Conservation (phyloP, 164 flowering plant species). For the Chimonanthus salicifolius region DNA sequence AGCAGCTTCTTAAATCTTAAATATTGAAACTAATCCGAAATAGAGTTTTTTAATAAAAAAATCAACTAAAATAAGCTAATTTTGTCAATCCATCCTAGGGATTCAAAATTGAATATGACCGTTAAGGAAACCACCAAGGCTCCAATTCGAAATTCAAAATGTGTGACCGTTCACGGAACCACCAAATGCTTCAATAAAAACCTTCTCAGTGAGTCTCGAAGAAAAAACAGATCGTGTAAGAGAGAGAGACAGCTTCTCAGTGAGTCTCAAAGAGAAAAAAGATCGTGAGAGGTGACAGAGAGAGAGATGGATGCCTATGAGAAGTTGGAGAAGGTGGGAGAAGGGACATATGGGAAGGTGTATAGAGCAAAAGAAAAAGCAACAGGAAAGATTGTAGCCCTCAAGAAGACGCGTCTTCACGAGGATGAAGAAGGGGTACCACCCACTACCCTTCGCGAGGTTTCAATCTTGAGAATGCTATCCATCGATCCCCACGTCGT, state of each 20-base stretch:
- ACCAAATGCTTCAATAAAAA: neutral
- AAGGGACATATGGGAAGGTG: slow-evolving; percentile 96
- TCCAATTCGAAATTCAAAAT: slow-evolving; percentile 7
- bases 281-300: neutral
- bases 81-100: too few relatives aligned
- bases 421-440: slow-evolving; percentile 96
- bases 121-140: neutral
- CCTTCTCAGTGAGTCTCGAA: neutral
- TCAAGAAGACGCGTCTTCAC: slow-evolving; percentile 89
- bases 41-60: too few relatives aligned
- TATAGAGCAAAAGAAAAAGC: slow-evolving; percentile 78
- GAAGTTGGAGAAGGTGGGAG: slow-evolving; percentile 97
- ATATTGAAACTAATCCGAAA: too few relatives aligned
- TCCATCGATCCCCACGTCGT: slow-evolving; percentile 87
- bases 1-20: too few relatives aligned
- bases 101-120: too few relatives aligned
- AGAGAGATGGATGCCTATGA: slow-evolving; percentile 76
- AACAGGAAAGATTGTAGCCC: slow-evolving; percentile 86
- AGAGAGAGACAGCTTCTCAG: neutral
- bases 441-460: slow-evolving; percentile 88
- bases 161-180: slow-evolving; percentile 2
- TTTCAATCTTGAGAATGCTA: slow-evolving; percentile 83
- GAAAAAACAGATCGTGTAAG: neutral
- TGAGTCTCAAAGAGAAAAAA: neutral
- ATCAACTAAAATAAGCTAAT: too few relatives aligned